These are phyloP conservation scores for Gelatoporia subvermispora DNA, from an alignment of 768 basidiomycete genomes.

Conservation along the genomic window DNA sequence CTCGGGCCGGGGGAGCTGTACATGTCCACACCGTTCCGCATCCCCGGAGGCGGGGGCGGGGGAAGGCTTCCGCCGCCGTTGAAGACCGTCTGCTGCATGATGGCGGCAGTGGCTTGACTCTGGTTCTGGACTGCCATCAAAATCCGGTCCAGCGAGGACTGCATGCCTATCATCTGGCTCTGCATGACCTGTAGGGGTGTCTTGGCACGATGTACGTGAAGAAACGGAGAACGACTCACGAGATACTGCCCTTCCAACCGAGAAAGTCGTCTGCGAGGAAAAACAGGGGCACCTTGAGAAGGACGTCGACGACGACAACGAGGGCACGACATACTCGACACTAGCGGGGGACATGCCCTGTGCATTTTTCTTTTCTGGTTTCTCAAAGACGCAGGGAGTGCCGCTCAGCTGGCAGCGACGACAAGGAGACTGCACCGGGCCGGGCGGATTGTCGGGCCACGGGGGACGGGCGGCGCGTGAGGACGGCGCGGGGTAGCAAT, in stretches of 20 bases:
- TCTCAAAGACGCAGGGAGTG: slow-evolving; percentile 80
- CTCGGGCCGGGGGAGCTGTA: slow-evolving; percentile 26
- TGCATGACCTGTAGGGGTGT: slow-evolving; percentile 65
- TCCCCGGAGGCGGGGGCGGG: slow-evolving; percentile 7
- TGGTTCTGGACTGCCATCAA: slow-evolving; percentile 56
- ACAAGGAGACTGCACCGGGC: slow-evolving; percentile 84
- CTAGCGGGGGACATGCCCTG: slow-evolving; percentile 57
- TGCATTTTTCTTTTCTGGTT: slow-evolving; percentile 81
- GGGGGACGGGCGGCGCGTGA: slow-evolving; percentile 35
- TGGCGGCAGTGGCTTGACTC: slow-evolving; percentile 25
- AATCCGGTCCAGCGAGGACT: slow-evolving; percentile 83
- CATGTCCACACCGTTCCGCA: slow-evolving; percentile 22
- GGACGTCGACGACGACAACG: slow-evolving; percentile 14
- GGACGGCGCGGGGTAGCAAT: slow-evolving; percentile 20
- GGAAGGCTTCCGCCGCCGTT: slow-evolving; percentile 9
- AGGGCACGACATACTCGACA: slow-evolving; percentile 55
- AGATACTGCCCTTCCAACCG: slow-evolving; percentile 84
- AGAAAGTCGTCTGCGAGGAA: slow-evolving; percentile 58
- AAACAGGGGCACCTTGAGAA: slow-evolving; percentile 13
- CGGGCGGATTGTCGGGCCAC: slow-evolving; percentile 70
- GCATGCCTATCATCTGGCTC: slow-evolving; percentile 93
- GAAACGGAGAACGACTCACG: slow-evolving; percentile 34
- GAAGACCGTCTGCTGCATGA: slow-evolving; percentile 23
- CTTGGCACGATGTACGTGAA: background rate
- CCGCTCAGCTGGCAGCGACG: slow-evolving; percentile 83